Base-by-base conservation (phyloP, 108 stramenopile species). In the Nannochloropsis salina region DNA sequence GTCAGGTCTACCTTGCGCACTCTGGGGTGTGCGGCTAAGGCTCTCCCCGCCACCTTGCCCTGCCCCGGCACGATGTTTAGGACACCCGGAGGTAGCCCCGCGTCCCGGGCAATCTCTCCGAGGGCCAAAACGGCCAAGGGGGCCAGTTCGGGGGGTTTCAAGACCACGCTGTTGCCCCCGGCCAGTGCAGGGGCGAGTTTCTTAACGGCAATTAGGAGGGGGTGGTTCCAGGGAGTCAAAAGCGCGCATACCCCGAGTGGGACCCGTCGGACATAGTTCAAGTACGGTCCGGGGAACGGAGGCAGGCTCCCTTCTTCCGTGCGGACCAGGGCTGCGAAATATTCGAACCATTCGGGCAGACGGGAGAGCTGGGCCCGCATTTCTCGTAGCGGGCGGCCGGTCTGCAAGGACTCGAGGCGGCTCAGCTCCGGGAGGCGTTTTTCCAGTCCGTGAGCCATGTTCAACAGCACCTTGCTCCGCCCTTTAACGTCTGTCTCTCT, bases 1-100 rank as follows among this genome's bases (percentile, higher is more conserved):
- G 97, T 97, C 93, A 97, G 94, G 81, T 94, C 94, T 9, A 96
- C 91, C 92, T 95, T 93, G 47, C 95, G 86, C 41, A 97, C 92
- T 45, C 86, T 85, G 21, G 90, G 88, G 83, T 93, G 91, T 9
- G 89, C 86, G 9, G 93, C 93, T 42, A 96, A 85, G 45, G 93
- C 90, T 9, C 91, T 90, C 12, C 97, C 97, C 21, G 94, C 93
- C 41, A 80, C 80, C 10, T n/a, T 84, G 42, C 95, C 95, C 89
- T 93, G 93, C n/a, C 97, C 97, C 81, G 95, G 95, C 42, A 92
- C 93, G 20, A 95, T 85, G 84, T 95, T 94, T 2, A 96, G 45
- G 2, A 95, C 94, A 51, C 92, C 91, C 0, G 90, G 85, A 8
- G 96, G 96, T 42, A 97, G 91, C 47, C 90, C 90, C 12, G 44